Base-by-base conservation (phyloP, 169 alveolate species). In the Cyclospora cayetanensis region DNA sequence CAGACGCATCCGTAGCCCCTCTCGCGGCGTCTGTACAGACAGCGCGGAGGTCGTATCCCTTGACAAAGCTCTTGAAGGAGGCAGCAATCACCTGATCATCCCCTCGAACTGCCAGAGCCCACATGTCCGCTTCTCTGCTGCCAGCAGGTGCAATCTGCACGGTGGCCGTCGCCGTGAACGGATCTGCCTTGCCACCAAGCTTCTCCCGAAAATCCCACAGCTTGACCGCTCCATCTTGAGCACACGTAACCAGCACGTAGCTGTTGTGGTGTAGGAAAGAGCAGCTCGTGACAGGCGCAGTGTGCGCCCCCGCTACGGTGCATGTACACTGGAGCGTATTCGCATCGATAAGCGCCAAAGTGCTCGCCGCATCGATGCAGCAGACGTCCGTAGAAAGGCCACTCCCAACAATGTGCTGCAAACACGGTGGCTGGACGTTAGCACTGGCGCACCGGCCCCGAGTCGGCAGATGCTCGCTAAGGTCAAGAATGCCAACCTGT, bases 111-210 rank as follows among this genome's bases (percentile, higher is more conserved):
- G 86, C 86, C 29, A 76, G 66, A 1, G 66, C 86, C 86, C 86
- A 76, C 65, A 76, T 22, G 18, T 76, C 86, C 37, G 86, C 86
- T n/a, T 37, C 86, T 18, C 86, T 35, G 66, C 86, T 76, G 34
- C 86, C 86, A 34, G 66, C 55, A 0, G 86, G 86, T 20, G 86
- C 66, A 42, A 76, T n/a, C 65, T 76, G 86, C 66, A 76, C 63
- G 2, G 86, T 25, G n/a, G 86, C 86, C 25, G 39, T 65, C 5
- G 86, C 86, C 12, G 72, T n/a, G 7, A 7, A 7, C 15, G 35
- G 9, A 22, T 18, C 37, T 39, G 66, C 86, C 4, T 22, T 12
- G 12, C 15, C 74, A 46, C 25, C 25, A 22, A 22, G 60, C 60
- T 12, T 12, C 29, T 35, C 25, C 66, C 86, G 52, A 5, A 76